phyloP scores from a whole-genome alignment of 441 rosid species.

The Corymbia citriodora region DNA sequence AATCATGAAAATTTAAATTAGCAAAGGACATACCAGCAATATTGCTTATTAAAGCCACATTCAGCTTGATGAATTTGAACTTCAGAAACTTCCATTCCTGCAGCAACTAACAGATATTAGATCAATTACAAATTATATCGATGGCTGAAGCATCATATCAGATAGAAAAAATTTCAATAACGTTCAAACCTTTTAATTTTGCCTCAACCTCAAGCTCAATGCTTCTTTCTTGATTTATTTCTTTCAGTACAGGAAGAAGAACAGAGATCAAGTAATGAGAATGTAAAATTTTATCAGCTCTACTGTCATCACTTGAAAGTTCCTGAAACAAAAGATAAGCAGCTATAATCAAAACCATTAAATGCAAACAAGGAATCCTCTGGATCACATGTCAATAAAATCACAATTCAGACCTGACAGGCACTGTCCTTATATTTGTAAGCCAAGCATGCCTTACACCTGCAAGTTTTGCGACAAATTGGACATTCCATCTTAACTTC shows the following conservation, averaged over 20 bases:
- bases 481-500: constrained; percentile 81
- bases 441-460: constrained; percentile 71
- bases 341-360: constrained; percentile 1
- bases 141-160: background rate
- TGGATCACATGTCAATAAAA: background rate
- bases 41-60: constrained; percentile 35
- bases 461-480: constrained; percentile 75
- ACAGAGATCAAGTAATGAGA: constrained; percentile 88
- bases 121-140: constrained; percentile 4
- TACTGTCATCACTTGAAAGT: constrained; percentile 42
- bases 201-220: constrained; percentile 70
- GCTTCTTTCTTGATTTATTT: constrained; percentile 62
- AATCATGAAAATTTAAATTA: constrained; percentile 8
- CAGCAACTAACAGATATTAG: background rate
- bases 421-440: constrained; percentile 47
- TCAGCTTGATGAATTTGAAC: constrained; percentile 42
- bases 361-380: constrained; percentile 9
- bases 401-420: constrained; percentile 73
- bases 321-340: constrained; percentile 44
- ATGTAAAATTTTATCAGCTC: constrained; percentile 68
- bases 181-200: constrained; percentile 50
- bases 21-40: constrained; percentile 50
- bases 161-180: background rate
- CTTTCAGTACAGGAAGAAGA: constrained; percentile 88
- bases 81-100: constrained; percentile 52